A percentile compares a stretch with the other conserved stretches of the same genome.
phyloP scores from a whole-genome alignment of 129 eudicot species.

The Lactuca saligna region DNA sequence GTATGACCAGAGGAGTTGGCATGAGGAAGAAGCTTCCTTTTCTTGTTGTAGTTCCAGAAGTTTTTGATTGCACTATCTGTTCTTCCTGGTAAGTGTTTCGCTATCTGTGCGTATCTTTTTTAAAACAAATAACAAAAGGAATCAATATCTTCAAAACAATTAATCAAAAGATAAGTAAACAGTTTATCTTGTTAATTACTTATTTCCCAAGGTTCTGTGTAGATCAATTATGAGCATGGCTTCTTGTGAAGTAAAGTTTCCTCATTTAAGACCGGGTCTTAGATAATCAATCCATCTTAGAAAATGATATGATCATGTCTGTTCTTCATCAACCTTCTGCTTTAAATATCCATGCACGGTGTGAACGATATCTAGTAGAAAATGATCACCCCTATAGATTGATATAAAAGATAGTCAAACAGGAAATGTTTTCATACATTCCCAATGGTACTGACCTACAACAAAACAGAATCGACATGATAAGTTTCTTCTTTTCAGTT shows the following conservation, averaged over 20 bases:
- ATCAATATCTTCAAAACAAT: background rate
- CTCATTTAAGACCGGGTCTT: slow-evolving; percentile 66
- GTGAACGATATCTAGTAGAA: no score
- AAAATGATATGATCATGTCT: no score
- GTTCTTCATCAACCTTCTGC: no score
- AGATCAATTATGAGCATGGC: slow-evolving; percentile 52
- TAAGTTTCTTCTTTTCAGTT: no score
- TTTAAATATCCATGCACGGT: no score
- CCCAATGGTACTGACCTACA: no score
- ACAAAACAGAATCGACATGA: no score
- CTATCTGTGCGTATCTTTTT: slow-evolving; percentile 54
- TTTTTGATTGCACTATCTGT: slow-evolving; percentile 64
- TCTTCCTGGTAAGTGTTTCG: slow-evolving; percentile 56
- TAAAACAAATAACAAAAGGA: background rate
- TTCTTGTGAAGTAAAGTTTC: slow-evolving; percentile 56
- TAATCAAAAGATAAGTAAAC: background rate
- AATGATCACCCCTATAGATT: no score
- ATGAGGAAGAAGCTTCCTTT: slow-evolving; percentile 46
- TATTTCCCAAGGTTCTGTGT: slow-evolving; percentile 60
- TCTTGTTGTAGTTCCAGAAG: slow-evolving; percentile 63
- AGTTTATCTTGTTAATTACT: slow-evolving; percentile 38
- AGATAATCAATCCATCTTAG: slow-evolving; percentile 74
- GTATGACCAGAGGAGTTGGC: background rate
- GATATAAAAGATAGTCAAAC: no score
- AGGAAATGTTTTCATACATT: no score